Evolutionary conservation across 208 protist genomes (phyloP), one percentile per base, ranked within the genome.

Genomic region (Acanthamoeba royreba): DNA sequence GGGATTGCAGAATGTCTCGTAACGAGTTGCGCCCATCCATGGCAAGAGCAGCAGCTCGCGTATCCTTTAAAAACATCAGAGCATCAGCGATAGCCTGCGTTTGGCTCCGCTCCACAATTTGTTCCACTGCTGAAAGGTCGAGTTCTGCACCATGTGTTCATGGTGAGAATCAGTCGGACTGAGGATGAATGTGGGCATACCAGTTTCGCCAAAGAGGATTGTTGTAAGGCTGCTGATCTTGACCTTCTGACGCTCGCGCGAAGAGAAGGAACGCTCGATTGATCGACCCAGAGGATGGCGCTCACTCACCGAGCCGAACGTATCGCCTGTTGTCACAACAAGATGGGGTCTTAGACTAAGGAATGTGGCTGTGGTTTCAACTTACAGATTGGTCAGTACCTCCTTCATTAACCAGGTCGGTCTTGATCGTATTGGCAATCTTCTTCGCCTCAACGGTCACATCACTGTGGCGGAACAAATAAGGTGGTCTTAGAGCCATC

Each of bases 81-180:
- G 43, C 66, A 31, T 98, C 97, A 31, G 96, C 97, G 72, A 99
- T 98, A 19, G 96, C 97, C 81, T 98, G 97, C 43, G 98, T 93
- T 94, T 99, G 98, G 28, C 97, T 97, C 43, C 98, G 97, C 89
- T 99, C 98, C 19, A 98, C 97, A 61, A 99, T 94, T 96, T 98
- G 98, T 94, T 98, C 98, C 77, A 98, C 95, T 15, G 97, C 74
- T 0, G 94, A 91, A 22, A 98, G 63, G 85, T 98, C 96, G 53
- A 99, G 95, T 43, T 95, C 94, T 83, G 97, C 96, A 22, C 15
- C 22, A 66, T 28, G 25, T 25, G 19, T 25, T 66, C 55, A 25
- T 28, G 55, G 4, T 25, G 63, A 45, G 35, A 4, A 43, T 31
- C 28, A 94, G 31, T 28, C 81, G n/a, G 17, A 40, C 8, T 45